These are phyloP conservation scores for Yarrowia divulgata DNA, from an alignment of 805 yeast species.

Conservation along the genomic window DNA sequence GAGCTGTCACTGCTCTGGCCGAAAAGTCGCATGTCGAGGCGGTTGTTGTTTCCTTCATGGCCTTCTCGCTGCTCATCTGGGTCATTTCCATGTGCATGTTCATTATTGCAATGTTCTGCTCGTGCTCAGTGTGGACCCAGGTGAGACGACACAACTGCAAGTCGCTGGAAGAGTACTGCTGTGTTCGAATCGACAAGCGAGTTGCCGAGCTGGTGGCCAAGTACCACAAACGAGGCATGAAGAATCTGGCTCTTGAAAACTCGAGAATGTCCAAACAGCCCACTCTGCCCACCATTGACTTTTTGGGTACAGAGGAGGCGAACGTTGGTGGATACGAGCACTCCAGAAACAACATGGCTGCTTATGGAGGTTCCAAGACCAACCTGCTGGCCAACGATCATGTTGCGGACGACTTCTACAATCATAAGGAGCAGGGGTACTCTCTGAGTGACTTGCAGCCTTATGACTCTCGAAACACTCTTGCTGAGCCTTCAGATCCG, in stretches of 20 bases:
- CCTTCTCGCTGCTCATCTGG: conserved; percentile 78
- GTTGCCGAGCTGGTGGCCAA: conserved; percentile 61
- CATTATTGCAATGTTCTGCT: conserved; percentile 60
- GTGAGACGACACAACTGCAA: conserved; percentile 52
- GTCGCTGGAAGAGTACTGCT: conserved; percentile 66
- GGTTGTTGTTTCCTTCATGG: conserved; percentile 75
- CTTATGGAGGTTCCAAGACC: conserved; percentile 14
- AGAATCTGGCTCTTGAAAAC: conserved; percentile 46
- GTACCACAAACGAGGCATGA: conserved; percentile 50
- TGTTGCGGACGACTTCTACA: conserved; percentile 2
- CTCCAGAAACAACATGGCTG: not conserved
- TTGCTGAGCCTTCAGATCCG: conserved; percentile 24
- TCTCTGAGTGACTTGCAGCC: conserved; percentile 13
- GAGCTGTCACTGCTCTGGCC: conserved; percentile 63
- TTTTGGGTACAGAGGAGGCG: conserved; percentile 3
- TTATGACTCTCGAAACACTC: conserved; percentile 18
- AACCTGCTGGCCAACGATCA: conserved; percentile 10
- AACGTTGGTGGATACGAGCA: not conserved
- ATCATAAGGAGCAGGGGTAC: conserved; percentile 2
- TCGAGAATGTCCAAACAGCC: conserved; percentile 45
- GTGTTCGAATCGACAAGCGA: conserved; percentile 62
- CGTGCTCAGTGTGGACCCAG: conserved; percentile 60
- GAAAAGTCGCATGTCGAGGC: conserved; percentile 68
- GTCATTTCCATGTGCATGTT: conserved; percentile 66
- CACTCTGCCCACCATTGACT: conserved; percentile 45